These are phyloP conservation scores for Taphrina flavorubra DNA, from an alignment of 1,139 yeast genomes.

Conservation along the genomic window DNA sequence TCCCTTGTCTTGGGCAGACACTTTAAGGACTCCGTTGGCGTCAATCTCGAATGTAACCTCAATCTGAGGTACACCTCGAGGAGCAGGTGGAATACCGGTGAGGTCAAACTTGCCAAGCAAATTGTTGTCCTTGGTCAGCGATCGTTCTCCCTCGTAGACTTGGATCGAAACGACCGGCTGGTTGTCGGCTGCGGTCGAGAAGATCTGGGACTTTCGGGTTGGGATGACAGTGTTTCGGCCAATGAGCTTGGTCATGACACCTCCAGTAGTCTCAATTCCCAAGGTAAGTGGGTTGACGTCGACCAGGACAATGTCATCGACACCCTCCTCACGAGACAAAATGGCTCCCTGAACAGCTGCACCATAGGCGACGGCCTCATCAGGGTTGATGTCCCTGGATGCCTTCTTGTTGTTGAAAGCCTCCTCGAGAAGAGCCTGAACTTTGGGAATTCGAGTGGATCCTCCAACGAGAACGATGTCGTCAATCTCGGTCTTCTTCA, in stretches of 20 bases:
- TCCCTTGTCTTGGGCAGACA: slow-evolving; percentile 92
- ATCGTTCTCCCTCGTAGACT: slow-evolving; percentile 97
- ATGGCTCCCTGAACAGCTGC: slow-evolving; percentile 99
- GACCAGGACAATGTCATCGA: slow-evolving; percentile 83
- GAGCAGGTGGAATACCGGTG: slow-evolving; percentile 96
- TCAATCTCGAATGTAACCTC: slow-evolving; percentile 94
- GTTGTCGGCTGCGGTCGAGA: slow-evolving; percentile 96
- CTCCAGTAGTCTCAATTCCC: slow-evolving; percentile 98
- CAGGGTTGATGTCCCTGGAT: slow-evolving; percentile 94
- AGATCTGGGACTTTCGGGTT: slow-evolving; percentile 93
- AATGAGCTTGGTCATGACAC: slow-evolving; percentile 95
- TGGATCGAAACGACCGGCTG: slow-evolving; percentile 96
- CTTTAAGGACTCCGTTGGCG: slow-evolving; percentile 94
- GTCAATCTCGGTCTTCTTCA: slow-evolving; percentile 79
- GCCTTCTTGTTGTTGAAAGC: slow-evolving; percentile 93
- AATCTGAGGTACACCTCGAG: slow-evolving; percentile 97
- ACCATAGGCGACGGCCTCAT: slow-evolving; percentile 97
- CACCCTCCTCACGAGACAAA: slow-evolving; percentile 79
- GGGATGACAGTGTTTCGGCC: slow-evolving; percentile 98
- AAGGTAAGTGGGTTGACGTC: slow-evolving; percentile 94
- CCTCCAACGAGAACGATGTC: slow-evolving; percentile 97
- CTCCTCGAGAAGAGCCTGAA: slow-evolving; percentile 83
- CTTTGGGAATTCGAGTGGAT: slow-evolving; percentile 97
- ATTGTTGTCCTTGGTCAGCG: slow-evolving; percentile 93
- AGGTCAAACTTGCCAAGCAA: slow-evolving; percentile 93